Base-by-base conservation (phyloP, 208 protist species). In the Trypanosoma cruzi region DNA sequence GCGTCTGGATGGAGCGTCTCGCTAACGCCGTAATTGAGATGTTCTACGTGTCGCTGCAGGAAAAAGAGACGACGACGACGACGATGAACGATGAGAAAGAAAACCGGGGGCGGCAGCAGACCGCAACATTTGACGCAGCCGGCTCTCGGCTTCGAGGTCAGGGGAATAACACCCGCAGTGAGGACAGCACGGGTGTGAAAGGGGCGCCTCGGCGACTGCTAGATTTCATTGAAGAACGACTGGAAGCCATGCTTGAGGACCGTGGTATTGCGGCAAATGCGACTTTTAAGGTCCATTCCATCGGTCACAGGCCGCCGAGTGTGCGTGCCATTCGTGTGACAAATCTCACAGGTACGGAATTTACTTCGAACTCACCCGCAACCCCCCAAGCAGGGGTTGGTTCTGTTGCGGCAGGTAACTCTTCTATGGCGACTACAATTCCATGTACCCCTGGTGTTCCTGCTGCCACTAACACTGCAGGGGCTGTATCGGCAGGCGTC, bases 191-290 rank as follows among this genome's bases (percentile, higher is more conserved):
- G 0, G 34, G 62, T 29, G 24, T 24, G 24, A 65, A 46, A 18
- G 29, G 28, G 10, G 22, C 32, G 28, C n/a, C 46, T 4, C n/a
- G 24, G 6, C 52, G 58, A 13, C 32, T 76, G 29, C 14, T 81
- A 18, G 26, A 22, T n/a, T 8, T 59, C 28, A 31, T 92, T 32
- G 89, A 95, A 66, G 89, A 92, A 65, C 80, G 84, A 24, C 77
- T 96, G 42, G 86, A 82, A 36, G 90, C 87, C n/a, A 13, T 81
- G 31, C 75, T 96, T 36, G 87, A 96, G 57, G 90, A 96, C 68
- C 82, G 88, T 31, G 90, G 90, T 37, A 80, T 96, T 40, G 87
- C 90, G 16, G 76, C 81, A 26, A 88, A 81, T 48, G 82, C 86
- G 0, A 77, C 84, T 31, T 89, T 87, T n/a, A 80, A 75, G 29